These are phyloP conservation scores for Trichosanthes cucumerina DNA, from an alignment of 306 rosid genomes.

Conservation along the genomic window DNA sequence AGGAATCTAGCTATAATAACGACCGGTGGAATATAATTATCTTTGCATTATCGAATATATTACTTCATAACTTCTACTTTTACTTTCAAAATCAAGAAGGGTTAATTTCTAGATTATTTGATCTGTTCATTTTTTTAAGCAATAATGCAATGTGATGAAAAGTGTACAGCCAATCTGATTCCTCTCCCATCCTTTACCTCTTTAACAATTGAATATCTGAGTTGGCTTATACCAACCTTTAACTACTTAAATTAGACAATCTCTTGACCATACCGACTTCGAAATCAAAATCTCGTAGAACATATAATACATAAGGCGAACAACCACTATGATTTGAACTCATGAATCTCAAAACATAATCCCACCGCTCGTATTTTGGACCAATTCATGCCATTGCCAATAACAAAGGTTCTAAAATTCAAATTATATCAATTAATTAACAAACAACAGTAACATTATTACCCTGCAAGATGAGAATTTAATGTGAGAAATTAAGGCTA, in stretches of 20 bases:
- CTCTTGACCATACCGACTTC: background rate
- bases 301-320: background rate
- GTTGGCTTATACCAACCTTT: background rate
- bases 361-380: background rate
- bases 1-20: background rate
- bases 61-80: background rate
- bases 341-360: background rate
- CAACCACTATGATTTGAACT: background rate
- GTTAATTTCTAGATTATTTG: background rate
- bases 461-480: background rate
- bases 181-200: background rate
- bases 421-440: background rate
- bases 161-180: background rate
- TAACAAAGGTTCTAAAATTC: background rate
- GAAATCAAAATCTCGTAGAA: background rate
- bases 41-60: background rate
- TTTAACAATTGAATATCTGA: background rate
- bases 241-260: background rate
- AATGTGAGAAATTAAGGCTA: background rate
- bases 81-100: background rate
- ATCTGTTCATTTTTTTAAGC: background rate
- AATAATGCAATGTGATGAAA: background rate
- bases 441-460: background rate
- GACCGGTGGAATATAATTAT: background rate
- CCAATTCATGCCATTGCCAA: background rate